phyloP scores from a whole-genome alignment of 257 asterid species.

The Nyctanthes arbortristis region DNA sequence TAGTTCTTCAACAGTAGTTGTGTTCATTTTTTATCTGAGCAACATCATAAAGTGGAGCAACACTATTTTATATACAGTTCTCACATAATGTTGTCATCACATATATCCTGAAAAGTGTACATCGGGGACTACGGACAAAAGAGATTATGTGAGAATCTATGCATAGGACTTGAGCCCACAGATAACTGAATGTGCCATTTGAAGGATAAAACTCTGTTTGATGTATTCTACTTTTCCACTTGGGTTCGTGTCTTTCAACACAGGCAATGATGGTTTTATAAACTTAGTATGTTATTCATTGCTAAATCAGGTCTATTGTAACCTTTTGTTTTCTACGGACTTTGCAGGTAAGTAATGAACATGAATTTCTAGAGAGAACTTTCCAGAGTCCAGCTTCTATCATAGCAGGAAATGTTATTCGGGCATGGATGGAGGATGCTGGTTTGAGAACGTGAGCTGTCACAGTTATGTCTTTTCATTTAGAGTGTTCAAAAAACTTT shows the following conservation, averaged over 20 bases:
- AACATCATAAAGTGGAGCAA: not conserved
- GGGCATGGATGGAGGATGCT: conserved; percentile 93
- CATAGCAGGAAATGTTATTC: conserved; percentile 69
- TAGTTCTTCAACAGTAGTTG: conserved; percentile 5
- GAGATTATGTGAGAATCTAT: too few relatives aligned
- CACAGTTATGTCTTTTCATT: conserved; percentile 4
- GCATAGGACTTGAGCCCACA: too few relatives aligned
- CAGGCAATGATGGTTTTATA: too few relatives aligned
- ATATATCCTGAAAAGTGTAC: too few relatives aligned
- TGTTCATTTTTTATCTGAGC: not conserved
- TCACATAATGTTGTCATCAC: not conserved
- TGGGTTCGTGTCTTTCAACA: too few relatives aligned
- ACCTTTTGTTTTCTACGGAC: not conserved
- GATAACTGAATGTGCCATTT: too few relatives aligned
- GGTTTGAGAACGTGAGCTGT: conserved; percentile 78
- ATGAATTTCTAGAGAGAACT: conserved; percentile 79
- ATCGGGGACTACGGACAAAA: too few relatives aligned
- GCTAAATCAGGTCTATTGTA: too few relatives aligned
- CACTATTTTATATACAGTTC: too few relatives aligned
- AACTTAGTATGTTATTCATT: too few relatives aligned
- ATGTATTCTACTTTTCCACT: too few relatives aligned
- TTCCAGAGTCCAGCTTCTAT: conserved; percentile 91
- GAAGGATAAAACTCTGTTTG: too few relatives aligned
- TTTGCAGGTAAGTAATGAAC: conserved; percentile 91
- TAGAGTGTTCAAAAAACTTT: conserved; percentile 9